phyloP scores from a whole-genome alignment of 345 rosid genomes.

The Sapria himalayana region DNA sequence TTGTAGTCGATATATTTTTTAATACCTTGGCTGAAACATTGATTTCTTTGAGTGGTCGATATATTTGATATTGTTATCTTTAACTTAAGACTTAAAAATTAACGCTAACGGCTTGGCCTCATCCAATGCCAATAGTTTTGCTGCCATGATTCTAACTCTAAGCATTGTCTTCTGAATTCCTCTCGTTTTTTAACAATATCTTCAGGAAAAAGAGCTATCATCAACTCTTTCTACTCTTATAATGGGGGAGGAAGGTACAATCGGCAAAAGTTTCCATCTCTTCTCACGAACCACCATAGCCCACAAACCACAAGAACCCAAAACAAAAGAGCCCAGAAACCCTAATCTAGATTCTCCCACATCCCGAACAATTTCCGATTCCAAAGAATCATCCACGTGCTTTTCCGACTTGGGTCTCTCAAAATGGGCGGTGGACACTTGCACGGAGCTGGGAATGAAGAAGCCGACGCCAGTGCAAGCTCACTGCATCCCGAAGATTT shows the following conservation, averaged over 20 bases:
- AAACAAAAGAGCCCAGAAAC: constrained; percentile 11
- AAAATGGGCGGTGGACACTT: constrained; percentile 64
- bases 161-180: no score
- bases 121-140: no score
- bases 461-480: constrained; percentile 66
- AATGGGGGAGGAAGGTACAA: constrained; percentile 13
- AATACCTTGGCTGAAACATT: no score
- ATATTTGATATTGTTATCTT: no score
- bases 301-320: constrained; percentile 3
- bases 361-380: constrained; percentile 20
- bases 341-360: constrained; percentile 7
- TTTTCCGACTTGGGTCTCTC: constrained; percentile 58
- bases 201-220: no score
- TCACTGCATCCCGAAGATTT: constrained; percentile 65
- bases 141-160: no score
- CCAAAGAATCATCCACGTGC: constrained; percentile 6
- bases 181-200: no score
- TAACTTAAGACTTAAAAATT: no score
- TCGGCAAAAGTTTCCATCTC: constrained; percentile 28
- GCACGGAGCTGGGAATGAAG: constrained; percentile 75
- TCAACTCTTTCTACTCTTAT: no score
- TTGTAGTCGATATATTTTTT: no score
- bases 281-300: constrained; percentile 23
- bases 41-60: no score
- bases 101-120: no score